A percentile compares a stretch with the other conserved stretches of the same genome.
Evolutionary conservation across 2,329 filamentous ascomycete genomes (phyloP).

Genomic region (Byssoonygena ceratinophila): DNA sequence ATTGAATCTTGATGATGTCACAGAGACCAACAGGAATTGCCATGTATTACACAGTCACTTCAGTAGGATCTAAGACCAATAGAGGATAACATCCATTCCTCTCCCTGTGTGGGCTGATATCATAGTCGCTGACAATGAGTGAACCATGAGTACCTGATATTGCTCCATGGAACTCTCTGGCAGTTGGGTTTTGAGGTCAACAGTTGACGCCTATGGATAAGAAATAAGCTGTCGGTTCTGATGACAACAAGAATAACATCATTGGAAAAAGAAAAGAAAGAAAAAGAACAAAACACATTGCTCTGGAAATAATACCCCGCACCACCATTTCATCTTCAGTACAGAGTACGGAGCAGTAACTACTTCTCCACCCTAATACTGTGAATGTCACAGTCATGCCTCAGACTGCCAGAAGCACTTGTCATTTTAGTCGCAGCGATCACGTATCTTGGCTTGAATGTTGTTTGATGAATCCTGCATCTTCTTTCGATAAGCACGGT

Average conservation of each 20-base stretch:
- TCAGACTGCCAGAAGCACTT: neutral
- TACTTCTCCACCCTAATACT: neutral
- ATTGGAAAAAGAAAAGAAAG: neutral
- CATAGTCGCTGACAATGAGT: neutral
- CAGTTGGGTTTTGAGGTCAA: neutral
- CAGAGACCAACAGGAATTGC: too few relatives aligned
- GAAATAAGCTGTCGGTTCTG: neutral
- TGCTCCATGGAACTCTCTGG: neutral
- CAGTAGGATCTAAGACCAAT: neutral
- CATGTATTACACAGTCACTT: too few relatives aligned
- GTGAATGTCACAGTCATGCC: neutral
- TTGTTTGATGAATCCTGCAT: neutral
- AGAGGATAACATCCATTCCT: neutral
- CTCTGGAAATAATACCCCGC: neutral
- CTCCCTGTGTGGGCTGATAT: neutral
- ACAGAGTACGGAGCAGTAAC: too few relatives aligned
- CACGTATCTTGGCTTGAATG: neutral
- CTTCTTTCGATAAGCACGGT: neutral
- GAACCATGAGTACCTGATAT: neutral
- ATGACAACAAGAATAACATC: neutral
- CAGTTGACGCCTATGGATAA: neutral
- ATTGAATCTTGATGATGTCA: too few relatives aligned
- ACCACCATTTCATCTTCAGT: too few relatives aligned
- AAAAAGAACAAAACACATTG: neutral
- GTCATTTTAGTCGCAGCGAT: neutral